Evolutionary conservation across 345 rosid species (phyloP).

Genomic region (Linum trigynum): DNA sequence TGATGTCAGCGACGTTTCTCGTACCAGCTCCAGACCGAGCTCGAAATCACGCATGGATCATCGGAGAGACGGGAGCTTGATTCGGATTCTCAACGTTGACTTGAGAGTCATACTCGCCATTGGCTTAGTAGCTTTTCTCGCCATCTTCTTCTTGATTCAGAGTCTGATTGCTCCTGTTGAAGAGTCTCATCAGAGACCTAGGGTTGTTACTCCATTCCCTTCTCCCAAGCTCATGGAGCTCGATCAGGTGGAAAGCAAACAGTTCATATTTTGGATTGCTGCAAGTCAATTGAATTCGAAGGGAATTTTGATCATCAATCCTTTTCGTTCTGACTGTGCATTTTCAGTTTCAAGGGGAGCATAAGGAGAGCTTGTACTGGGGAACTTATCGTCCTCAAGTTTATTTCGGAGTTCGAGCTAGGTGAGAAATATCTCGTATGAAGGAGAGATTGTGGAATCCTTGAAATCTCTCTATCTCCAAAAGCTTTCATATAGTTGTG

Average conservation of each 20-base stretch:
- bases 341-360: slow-evolving; percentile 76
- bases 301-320: background rate
- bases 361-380: slow-evolving; percentile 78
- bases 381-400: slow-evolving; percentile 84
- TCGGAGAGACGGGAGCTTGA: slow-evolving; percentile 18
- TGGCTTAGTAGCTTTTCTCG: slow-evolving; percentile 20
- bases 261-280: background rate
- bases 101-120: slow-evolving; percentile 36
- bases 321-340: background rate
- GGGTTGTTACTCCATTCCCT: slow-evolving; percentile 81
- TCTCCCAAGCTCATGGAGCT: slow-evolving; percentile 69
- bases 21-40: slow-evolving; percentile 16
- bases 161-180: slow-evolving; percentile 28
- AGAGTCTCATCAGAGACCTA: slow-evolving; percentile 29
- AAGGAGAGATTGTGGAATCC: no score
- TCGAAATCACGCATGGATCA: slow-evolving; percentile 22
- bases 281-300: no score
- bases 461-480: no score
- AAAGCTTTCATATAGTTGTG: no score
- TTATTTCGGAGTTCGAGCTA: slow-evolving; percentile 80
- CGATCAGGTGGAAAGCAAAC: slow-evolving; percentile 32
- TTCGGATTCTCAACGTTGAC: slow-evolving; percentile 28
- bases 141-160: slow-evolving; percentile 27
- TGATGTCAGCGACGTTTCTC: slow-evolving; percentile 19
- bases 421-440: slow-evolving; percentile 23